phyloP scores from a whole-genome alignment of 2,329 filamentous ascomycete species.

The Curvularia lunata region DNA sequence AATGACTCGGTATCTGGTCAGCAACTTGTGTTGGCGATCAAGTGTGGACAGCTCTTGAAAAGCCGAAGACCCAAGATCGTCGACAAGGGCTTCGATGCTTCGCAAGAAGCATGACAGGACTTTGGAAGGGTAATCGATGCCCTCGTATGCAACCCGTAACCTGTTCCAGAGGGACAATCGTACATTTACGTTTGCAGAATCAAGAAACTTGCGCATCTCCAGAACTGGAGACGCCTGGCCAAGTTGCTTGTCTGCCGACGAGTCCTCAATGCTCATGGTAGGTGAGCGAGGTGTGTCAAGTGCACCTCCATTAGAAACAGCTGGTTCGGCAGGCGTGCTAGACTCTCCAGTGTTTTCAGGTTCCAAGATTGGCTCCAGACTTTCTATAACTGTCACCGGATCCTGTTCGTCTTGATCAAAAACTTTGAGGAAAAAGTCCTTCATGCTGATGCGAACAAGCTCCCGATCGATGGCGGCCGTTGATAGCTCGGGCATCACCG shows the following conservation, averaged over 20 bases:
- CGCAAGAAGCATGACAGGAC: constrained; percentile 85
- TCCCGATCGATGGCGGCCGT: constrained; percentile 84
- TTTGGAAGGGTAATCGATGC: constrained; percentile 85
- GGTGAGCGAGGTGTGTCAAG: constrained; percentile 20
- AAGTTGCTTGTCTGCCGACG: constrained; percentile 6
- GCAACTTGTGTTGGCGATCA: constrained; percentile 71
- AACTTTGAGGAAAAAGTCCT: constrained; percentile 92
- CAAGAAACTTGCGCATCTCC: constrained; percentile 85
- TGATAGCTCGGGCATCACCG: constrained; percentile 86
- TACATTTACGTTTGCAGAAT: constrained; percentile 79
- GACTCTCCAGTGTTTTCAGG: constrained; percentile 48
- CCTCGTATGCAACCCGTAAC: constrained; percentile 85
- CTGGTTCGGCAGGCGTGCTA: constrained; percentile 6
- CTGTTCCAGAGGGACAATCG: constrained; percentile 88
- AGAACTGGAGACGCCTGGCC: constrained; percentile 54
- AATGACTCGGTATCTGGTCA: constrained; percentile 78
- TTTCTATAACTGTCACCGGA: constrained; percentile 85
- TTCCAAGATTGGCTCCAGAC: constrained; percentile 88
- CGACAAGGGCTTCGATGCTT: constrained; percentile 82
- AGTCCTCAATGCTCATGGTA: constrained; percentile 17
- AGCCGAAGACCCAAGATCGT: constrained; percentile 68
- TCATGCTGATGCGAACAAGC: constrained; percentile 88
- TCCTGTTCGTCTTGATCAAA: constrained; percentile 84
- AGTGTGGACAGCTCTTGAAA: constrained; percentile 63
- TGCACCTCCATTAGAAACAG: constrained; percentile 13